Evolutionary conservation across 352 stramenopile species (phyloP).

Genomic region (Pythium insidiosum): DNA sequence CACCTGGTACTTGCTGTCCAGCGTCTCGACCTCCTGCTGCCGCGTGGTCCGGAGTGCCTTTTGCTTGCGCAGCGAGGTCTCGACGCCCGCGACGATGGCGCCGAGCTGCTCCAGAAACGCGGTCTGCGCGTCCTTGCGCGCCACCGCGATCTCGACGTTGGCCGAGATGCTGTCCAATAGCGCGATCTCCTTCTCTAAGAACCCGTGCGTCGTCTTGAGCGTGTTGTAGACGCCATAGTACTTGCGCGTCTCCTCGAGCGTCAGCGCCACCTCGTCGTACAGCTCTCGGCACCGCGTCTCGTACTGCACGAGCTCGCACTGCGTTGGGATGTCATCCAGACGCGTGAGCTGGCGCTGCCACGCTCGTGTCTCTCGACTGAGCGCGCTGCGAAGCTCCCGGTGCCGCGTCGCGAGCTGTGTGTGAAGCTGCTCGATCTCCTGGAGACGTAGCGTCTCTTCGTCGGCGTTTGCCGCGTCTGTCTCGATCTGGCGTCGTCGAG

Average conservation of each 20-base stretch:
- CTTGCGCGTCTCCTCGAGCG: slow-evolving; percentile 86
- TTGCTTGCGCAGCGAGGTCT: slow-evolving; percentile 45
- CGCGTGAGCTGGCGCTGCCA: slow-evolving; percentile 51
- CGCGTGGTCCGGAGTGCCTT: slow-evolving; percentile 29
- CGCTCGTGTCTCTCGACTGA: slow-evolving; percentile 49
- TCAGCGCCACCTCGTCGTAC: slow-evolving; percentile 82
- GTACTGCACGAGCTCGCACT: slow-evolving; percentile 87
- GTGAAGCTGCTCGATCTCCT: slow-evolving; percentile 64
- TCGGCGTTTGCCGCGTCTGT: slow-evolving; percentile 28
- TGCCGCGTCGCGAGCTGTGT: slow-evolving; percentile 54
- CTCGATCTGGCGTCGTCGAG: slow-evolving; percentile 26
- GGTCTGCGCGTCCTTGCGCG: slow-evolving; percentile 40
- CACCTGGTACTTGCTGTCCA: slow-evolving; percentile 75
- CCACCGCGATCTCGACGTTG: slow-evolving; percentile 78
- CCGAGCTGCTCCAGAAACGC: slow-evolving; percentile 78
- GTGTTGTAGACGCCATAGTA: slow-evolving; percentile 88
- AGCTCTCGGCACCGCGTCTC: slow-evolving; percentile 86
- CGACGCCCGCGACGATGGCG: slow-evolving; percentile 55
- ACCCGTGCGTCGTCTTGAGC: slow-evolving; percentile 69
- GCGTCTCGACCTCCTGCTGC: slow-evolving; percentile 36
- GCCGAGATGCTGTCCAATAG: slow-evolving; percentile 82
- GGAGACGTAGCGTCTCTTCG: slow-evolving; percentile 30
- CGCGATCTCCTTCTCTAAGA: slow-evolving; percentile 82
- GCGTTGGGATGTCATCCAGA: slow-evolving; percentile 81
- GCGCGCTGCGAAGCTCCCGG: slow-evolving; percentile 48